Evolutionary conservation across 495 filamentous ascomycete genomes (phyloP), one percentile per base, ranked within the genome.

Genomic region (Choiromyces venosus): DNA sequence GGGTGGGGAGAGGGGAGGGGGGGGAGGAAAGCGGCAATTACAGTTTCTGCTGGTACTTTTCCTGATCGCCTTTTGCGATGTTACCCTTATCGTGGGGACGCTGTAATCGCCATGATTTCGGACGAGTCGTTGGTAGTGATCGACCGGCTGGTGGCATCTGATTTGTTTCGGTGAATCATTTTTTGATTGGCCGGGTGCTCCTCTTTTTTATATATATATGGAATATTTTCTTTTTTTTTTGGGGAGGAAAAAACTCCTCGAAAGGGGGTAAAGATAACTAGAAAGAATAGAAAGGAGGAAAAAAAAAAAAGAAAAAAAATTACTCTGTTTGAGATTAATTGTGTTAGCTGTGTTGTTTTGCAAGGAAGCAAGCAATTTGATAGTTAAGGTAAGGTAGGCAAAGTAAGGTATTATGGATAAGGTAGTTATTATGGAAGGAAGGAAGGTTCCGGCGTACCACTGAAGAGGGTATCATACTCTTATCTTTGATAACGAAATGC

Each of bases 21-120:
- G 14, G 46, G 46, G 46, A 56, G n/a, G 46, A n/a, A 56, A 16
- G 65, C 29, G 35, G 66, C 2, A 67, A 37, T 67, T 39, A 68
- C 37, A 71, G 52, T 38, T 71, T 71, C 19, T 67, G 38, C 36
- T 71, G 70, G 12, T 67, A 39, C 35, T 37, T 67, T 52, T 71
- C 52, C 12, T 71, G 70, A 67, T 71, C 70, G 52, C 66, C 70
- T 37, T 38, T 67, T 67, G 70, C 37, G 35, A 71, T 71, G 56
- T 71, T 65, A 21, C 33, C 70, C 56, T 71, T 71, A 29, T 39
- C 52, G 70, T 71, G 66, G n/a, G 70, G 70, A 35, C 70, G 70
- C 70, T 33, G 56, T 4, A 38, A 52, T 37, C 70, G 44, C 52
- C 52, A 61, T 61, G 52, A 61, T 61, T 61, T 61, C 52, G 52